phyloP scores from a whole-genome alignment of 1,284 basidiomycete genomes.

The Anthracocystis setariae region DNA sequence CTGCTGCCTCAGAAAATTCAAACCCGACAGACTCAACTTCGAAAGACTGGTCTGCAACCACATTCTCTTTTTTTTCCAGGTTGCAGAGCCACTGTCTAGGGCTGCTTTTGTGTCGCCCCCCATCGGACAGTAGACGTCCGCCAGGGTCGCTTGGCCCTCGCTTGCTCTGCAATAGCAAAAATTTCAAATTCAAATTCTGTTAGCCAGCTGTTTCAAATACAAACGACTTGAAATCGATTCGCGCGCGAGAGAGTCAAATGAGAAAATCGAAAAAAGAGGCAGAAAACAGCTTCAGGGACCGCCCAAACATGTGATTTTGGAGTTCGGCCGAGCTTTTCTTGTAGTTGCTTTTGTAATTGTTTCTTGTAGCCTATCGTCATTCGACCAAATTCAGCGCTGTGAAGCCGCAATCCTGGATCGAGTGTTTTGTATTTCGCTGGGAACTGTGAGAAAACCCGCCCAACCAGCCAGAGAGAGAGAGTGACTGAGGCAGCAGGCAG shows the following conservation, averaged over 20 bases:
- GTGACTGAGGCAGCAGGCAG: no score
- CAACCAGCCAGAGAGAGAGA: neutral
- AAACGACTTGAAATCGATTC: no score
- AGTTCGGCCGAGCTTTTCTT: no score
- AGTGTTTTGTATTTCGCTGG: slow-evolving; percentile 7
- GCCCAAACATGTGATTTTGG: no score
- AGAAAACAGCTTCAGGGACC: no score
- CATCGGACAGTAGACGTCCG: no score
- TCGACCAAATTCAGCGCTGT: neutral
- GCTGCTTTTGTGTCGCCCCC: no score
- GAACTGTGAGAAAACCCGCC: neutral
- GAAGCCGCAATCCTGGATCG: slow-evolving; percentile 32
- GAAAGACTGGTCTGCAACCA: slow-evolving; percentile 5
- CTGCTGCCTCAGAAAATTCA: slow-evolving; percentile 8
- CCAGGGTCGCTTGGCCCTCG: slow-evolving; percentile 1
- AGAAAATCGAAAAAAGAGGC: no score
- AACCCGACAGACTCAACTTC: slow-evolving; percentile 1
- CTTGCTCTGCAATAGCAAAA: neutral
- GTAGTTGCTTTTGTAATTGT: neutral
- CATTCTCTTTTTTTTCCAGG: neutral
- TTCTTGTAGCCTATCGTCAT: neutral
- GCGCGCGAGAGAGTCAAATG: no score
- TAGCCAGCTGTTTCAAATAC: no score
- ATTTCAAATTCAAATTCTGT: no score
- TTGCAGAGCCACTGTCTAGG: slow-evolving; percentile 6